Base-by-base conservation (phyloP, 1,139 yeast genomes). In the Geotrichum phurueaensis region DNA sequence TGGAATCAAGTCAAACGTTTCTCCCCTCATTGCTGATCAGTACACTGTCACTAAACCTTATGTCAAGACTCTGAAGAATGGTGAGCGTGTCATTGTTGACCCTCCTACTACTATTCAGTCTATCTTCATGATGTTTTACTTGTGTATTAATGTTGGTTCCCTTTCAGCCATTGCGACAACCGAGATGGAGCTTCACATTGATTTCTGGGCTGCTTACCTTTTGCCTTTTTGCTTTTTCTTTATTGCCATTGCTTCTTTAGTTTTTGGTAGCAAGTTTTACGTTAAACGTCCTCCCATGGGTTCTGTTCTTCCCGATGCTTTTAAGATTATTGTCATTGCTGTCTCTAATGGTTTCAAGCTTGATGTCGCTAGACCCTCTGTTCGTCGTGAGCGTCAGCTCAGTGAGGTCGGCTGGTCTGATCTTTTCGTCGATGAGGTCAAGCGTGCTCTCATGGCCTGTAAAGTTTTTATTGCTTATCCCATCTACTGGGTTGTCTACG, bases 11-110 rank as follows among this genome's bases (percentile, higher is more conserved):
- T 80, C 94, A 51, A 87, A 88, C 68, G 85, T 88, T 55, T 80
- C 89, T 31, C 95, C 95, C 43, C 79, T 87, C 71, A 82, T 89
- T 72, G 91, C 91, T 60, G 95, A 88, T 70, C 96, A 89, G 76
- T 80, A 80, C 69, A 78, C 81, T 54, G 80, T 81, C 68, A 76
- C 82, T 52, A 78, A 80, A 65, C 87, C 84, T 62, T 83, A 81
- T 62, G 84, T 89, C 59, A 81, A 79, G 70, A 82, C 81, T 2
- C 76, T 81, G 59, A 83, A 84, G 65, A 71, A 77, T 52, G 96
- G 90, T 58, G 86, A 84, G 69, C 77, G 80, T 53, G 92, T 87
- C 43, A 81, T 89, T 66, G 81, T 86, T 52, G 94, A 87, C 69
- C 86, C 89, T 59, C 81, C 83, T 67, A 78, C 84, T 63, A 84